These are phyloP conservation scores for Ustilago trichophora DNA, from an alignment of 1,284 basidiomycete genomes.

Conservation along the genomic window DNA sequence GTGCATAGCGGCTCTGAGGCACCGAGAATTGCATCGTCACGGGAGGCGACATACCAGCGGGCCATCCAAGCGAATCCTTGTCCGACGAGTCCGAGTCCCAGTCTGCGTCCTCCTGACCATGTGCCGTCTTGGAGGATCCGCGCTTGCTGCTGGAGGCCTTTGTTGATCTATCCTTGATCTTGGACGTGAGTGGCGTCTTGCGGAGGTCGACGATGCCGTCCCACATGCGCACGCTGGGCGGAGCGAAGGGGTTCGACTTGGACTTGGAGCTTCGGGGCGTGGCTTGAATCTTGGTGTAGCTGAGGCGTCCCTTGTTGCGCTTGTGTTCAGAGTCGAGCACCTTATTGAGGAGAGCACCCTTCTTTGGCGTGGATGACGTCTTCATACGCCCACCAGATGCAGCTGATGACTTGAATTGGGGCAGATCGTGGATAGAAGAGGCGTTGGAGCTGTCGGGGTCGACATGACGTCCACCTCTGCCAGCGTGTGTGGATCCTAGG, in stretches of 20 bases:
- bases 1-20: constrained; percentile 75
- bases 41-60: constrained; percentile 82
- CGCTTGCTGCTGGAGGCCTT: constrained; percentile 67
- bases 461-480: constrained; percentile 6
- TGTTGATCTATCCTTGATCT: constrained; percentile 49
- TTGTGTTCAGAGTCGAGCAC: constrained; percentile 54
- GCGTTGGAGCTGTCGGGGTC: constrained; percentile 36
- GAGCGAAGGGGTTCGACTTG: constrained; percentile 57
- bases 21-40: constrained; percentile 82
- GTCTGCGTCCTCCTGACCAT: constrained; percentile 50
- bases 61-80: constrained; percentile 69
- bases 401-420: constrained; percentile 23
- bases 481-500: constrained; percentile 10
- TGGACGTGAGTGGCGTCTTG: constrained; percentile 70
- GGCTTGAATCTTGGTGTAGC: constrained; percentile 48
- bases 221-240: constrained; percentile 70
- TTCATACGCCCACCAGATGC: constrained; percentile 25
- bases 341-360: constrained; percentile 46
- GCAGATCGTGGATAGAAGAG: constrained; percentile 33
- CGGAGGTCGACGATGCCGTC: constrained; percentile 79
- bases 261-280: constrained; percentile 43
- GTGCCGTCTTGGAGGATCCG: constrained; percentile 66
- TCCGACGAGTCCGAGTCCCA: constrained; percentile 56
- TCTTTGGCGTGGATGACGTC: constrained; percentile 50
- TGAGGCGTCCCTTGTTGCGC: constrained; percentile 39